Base-by-base conservation (phyloP, 805 yeast genomes). In the Ogataea sp. region DNA sequence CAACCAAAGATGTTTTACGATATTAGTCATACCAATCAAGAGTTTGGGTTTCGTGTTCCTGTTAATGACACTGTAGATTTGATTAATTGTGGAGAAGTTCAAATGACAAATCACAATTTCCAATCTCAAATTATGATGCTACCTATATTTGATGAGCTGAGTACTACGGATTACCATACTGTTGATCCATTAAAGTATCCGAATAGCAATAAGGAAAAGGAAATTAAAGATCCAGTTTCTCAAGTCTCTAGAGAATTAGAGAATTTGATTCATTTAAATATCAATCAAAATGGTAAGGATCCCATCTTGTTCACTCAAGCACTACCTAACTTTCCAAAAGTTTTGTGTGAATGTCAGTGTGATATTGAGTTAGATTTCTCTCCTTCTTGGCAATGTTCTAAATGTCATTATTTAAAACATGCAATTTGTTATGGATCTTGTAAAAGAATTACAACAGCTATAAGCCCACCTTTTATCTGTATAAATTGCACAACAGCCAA, bases 1-100 rank as follows among this genome's bases (percentile, higher is more conserved):
- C 78, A 75, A 47, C 78, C 80, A 1, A 57, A 60, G 3, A 36
- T 46, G 10, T 60, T 67, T 20, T 68, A 70, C 43, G 67, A 59
- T 45, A 51, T 58, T 21, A 42, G 56, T 4, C 36, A 47, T 28
- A 52, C 50, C n/a, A 38, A 37, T 15, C 75, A 73, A 42, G 71
- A 74, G 2, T 50, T 64, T 3, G 39, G 41, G 27, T 59, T 60
- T 4, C 53, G 56, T 32, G 47, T 63, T 4, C 65, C 73, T 0
- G 50, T 61, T 2, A 52, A 41, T 5, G 21, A 36, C 8, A 40
- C 43, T 4, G 29, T 52, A 4, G 54, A 50, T 18, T 32, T 44
- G 21, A 39, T 33, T 9, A 39, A 41, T n/a, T 52, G 60, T 33
- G 64, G 61, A 2, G 16, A 34, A 1, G 41, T 57, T 16, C 37